phyloP scores from a whole-genome alignment of 768 basidiomycete genomes.

The Asterophora parasitica region DNA sequence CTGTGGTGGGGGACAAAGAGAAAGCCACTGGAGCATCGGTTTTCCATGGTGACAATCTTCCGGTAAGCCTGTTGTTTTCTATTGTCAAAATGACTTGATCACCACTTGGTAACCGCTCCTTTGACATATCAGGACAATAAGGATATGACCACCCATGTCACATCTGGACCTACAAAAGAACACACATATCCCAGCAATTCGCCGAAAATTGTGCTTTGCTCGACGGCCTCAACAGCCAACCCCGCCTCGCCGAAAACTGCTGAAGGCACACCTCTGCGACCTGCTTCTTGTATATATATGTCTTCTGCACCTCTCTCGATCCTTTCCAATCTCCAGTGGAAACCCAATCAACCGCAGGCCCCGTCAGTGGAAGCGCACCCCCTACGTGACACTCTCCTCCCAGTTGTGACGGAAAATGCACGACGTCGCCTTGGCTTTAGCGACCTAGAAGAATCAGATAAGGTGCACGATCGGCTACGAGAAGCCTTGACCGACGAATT shows the following conservation, averaged over 20 bases:
- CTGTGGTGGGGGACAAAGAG: not conserved
- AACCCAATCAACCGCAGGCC: not conserved
- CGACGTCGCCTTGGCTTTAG: conserved; percentile 10
- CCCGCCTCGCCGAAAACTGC: not conserved
- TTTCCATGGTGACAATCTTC: not conserved
- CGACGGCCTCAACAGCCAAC: not conserved
- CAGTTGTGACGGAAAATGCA: conserved; percentile 15
- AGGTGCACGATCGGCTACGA: conserved; percentile 11
- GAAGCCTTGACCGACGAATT: conserved; percentile 23
- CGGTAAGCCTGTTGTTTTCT: conserved; percentile 3
- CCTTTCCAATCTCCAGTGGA: not conserved
- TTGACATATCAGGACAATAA: conserved; percentile 1
- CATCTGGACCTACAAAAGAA: not conserved
- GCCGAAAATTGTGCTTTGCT: not conserved
- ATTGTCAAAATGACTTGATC: not conserved
- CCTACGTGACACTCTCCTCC: conserved; percentile 12
- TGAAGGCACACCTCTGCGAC: not conserved
- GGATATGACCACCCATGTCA: not conserved
- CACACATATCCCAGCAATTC: not conserved
- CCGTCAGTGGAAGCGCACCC: not conserved
- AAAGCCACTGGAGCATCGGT: not conserved
- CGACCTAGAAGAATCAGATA: not conserved
- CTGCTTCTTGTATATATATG: not conserved
- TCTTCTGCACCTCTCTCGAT: not conserved
- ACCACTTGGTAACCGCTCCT: not conserved